Evolutionary conservation across 1,284 basidiomycete species (phyloP).

Genomic region (Cutaneotrichosporon dermatis): DNA sequence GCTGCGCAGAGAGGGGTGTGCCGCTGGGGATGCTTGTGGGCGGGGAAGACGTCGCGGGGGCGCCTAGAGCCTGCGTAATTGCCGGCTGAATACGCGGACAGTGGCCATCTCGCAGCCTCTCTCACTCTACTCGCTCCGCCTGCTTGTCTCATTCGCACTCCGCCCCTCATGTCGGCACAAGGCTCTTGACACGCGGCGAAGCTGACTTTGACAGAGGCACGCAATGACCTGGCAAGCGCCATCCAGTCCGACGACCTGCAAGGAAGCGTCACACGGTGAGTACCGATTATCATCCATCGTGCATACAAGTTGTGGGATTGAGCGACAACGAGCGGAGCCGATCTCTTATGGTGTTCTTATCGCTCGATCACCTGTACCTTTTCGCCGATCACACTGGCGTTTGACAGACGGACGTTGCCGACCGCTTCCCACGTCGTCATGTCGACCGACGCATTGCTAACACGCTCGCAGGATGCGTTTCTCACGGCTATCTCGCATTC

Average conservation of each 20-base stretch:
- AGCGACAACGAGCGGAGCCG: too few species aligned
- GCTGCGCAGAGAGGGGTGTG: background rate
- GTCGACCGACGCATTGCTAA: background rate
- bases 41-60: too few species aligned
- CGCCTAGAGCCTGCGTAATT: too few species aligned
- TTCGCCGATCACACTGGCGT: background rate
- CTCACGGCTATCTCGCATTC: slow-evolving; percentile 49
- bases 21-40: too few species aligned
- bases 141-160: background rate
- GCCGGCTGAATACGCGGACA: too few species aligned
- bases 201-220: slow-evolving; percentile 51
- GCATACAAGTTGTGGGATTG: too few species aligned
- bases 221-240: slow-evolving; percentile 70
- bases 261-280: slow-evolving; percentile 83
- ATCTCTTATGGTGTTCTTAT: too few species aligned
- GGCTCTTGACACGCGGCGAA: background rate
- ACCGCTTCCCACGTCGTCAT: background rate
- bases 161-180: too few species aligned
- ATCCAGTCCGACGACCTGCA: slow-evolving; percentile 75
- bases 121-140: too few species aligned
- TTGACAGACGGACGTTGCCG: background rate
- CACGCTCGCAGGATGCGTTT: slow-evolving; percentile 50
- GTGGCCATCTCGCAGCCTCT: too few species aligned
- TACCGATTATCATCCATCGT: background rate
- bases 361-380: background rate